Evolutionary conservation across 306 rosid genomes (phyloP).

Genomic region (Cajanus cajan): DNA sequence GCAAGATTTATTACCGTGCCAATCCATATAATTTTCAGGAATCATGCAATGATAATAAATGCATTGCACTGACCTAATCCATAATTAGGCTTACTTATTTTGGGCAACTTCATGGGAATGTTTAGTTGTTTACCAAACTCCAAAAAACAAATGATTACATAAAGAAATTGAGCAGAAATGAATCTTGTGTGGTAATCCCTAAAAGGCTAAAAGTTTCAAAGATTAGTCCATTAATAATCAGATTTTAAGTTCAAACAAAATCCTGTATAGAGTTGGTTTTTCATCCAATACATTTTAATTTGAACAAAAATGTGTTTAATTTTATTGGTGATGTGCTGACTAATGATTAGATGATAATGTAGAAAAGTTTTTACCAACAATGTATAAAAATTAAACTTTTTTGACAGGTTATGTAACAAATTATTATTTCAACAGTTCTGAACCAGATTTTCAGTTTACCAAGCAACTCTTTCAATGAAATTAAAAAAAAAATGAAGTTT

Average conservation of each 20-base stretch:
- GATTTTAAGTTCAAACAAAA: slow-evolving; percentile 2
- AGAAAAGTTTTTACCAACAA: not conserved
- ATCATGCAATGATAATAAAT: not conserved
- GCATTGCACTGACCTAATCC: not conserved
- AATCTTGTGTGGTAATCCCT: not conserved
- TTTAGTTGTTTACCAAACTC: not conserved
- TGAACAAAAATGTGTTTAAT: not conserved
- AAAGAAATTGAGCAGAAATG: not conserved
- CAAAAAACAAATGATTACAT: not conserved
- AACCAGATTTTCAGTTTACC: not conserved
- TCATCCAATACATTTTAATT: not conserved
- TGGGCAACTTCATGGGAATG: not conserved
- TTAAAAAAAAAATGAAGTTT: slow-evolving; percentile 6
- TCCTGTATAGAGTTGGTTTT: not conserved
- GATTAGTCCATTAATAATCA: not conserved
- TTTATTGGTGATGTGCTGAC: not conserved
- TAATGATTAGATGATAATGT: not conserved
- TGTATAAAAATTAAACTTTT: not conserved
- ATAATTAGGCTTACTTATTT: not conserved
- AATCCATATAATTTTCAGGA: not conserved
- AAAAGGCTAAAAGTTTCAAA: not conserved
- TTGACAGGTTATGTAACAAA: not conserved
- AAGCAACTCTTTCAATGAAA: not conserved
- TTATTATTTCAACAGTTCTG: not conserved
- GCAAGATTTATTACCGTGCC: not conserved